Percentiles rank a stretch among this genome's conserved stretches.
These are phyloP conservation scores for Camelina neglecta DNA, from an alignment of 345 rosid species.

Conservation along the genomic window DNA sequence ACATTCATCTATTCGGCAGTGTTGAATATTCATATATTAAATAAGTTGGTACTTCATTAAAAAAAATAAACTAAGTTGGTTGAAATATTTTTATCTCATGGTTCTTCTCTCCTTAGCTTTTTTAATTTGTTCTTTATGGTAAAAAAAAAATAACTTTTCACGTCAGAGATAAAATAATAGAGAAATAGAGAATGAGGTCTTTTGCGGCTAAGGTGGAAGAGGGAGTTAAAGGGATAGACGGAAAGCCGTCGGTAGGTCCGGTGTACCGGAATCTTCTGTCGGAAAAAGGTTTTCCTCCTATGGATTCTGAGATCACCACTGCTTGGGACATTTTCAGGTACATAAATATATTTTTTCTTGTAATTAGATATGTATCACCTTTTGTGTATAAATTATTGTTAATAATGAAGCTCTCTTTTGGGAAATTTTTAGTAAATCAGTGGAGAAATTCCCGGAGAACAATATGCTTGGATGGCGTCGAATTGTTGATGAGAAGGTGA, in stretches of 20 bases:
- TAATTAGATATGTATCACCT: neutral
- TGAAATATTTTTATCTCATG: neutral
- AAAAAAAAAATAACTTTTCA: neutral
- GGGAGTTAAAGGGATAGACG: slow-evolving; percentile 72
- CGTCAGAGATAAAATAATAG: neutral
- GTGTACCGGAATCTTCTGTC: slow-evolving; percentile 76
- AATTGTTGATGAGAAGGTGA: slow-evolving; percentile 73
- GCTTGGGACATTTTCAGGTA: slow-evolving; percentile 94
- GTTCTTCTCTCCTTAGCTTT: neutral
- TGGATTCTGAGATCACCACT: slow-evolving; percentile 54
- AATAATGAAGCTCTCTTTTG: neutral
- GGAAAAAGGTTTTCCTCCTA: slow-evolving; percentile 65
- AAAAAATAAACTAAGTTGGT: neutral
- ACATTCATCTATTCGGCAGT: neutral
- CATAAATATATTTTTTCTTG: neutral
- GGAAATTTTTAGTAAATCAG: slow-evolving; percentile 56
- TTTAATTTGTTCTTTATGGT: neutral
- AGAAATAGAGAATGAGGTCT: slow-evolving; percentile 53
- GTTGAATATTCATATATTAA: neutral
- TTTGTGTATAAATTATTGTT: neutral
- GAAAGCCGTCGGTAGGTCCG: slow-evolving; percentile 86
- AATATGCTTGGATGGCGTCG: slow-evolving; percentile 95
- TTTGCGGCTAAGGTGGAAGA: slow-evolving; percentile 80
- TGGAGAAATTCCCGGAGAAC: slow-evolving; percentile 60
- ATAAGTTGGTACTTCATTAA: too few species aligned